phyloP scores from a whole-genome alignment of 495 filamentous ascomycete genomes.

The Cercophora sp. region DNA sequence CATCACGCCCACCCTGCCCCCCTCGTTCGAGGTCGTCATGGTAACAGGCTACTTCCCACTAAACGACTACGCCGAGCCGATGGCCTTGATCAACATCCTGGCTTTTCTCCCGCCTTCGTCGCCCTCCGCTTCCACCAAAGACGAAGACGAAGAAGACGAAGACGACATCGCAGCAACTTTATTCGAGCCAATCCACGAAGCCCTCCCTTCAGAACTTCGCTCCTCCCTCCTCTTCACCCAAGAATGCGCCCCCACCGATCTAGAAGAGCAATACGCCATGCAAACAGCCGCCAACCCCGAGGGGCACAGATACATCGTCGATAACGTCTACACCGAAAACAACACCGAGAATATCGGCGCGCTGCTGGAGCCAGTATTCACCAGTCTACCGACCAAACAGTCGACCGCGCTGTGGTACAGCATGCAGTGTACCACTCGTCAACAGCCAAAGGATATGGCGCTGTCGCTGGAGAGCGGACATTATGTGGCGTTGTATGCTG shows the following conservation, averaged over 20 bases:
- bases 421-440: slow-evolving; percentile 42
- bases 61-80: slow-evolving; percentile 18
- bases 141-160: too few species aligned
- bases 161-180: slow-evolving; percentile 23
- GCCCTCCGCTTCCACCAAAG: too few species aligned
- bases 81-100: slow-evolving; percentile 39
- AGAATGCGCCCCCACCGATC: slow-evolving; percentile 36
- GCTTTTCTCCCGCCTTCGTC: slow-evolving; percentile 39
- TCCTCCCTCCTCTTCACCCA: slow-evolving; percentile 28
- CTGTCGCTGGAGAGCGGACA: slow-evolving; percentile 50
- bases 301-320: slow-evolving; percentile 43
- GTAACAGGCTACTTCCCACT: slow-evolving; percentile 29
- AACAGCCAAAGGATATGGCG: slow-evolving; percentile 44
- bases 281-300: slow-evolving; percentile 41
- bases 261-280: slow-evolving; percentile 37
- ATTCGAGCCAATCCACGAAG: slow-evolving; percentile 26
- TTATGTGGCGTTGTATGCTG: slow-evolving; percentile 50
- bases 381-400: slow-evolving; percentile 37
- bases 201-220: too few species aligned
- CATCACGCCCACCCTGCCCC: slow-evolving; percentile 34
- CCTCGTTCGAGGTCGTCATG: slow-evolving; percentile 41
- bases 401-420: slow-evolving; percentile 44
- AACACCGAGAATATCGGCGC: slow-evolving; percentile 34
- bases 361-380: slow-evolving; percentile 43
- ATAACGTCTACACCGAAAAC: slow-evolving; percentile 48